These are phyloP conservation scores for Leishmania mexicana DNA, from an alignment of 208 protist genomes.

Conservation along the genomic window DNA sequence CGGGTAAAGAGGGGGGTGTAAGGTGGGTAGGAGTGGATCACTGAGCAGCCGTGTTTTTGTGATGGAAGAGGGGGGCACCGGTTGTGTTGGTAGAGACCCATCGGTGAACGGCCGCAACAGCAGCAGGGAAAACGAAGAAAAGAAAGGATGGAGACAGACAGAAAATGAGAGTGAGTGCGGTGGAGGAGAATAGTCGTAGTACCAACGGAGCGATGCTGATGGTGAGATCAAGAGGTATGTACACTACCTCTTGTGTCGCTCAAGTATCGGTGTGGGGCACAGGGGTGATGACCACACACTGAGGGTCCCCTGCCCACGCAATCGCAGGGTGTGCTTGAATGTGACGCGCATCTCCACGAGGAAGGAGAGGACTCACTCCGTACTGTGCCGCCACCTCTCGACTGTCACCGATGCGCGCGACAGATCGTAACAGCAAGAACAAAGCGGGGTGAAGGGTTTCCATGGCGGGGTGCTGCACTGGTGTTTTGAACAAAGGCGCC, in stretches of 20 bases:
- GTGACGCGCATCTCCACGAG: not conserved
- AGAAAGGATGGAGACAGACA: not conserved
- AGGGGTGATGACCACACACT: not conserved
- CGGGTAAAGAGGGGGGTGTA: not conserved
- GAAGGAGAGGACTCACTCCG: not conserved
- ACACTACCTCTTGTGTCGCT: not conserved
- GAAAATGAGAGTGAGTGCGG: not conserved
- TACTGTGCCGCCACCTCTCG: not conserved
- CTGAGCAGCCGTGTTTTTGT: not conserved
- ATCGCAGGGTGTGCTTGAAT: not conserved
- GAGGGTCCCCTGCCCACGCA: not conserved
- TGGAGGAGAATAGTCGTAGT: not conserved
- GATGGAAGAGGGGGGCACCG: not conserved
- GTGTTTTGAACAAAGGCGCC: not conserved
- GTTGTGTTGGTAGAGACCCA: not conserved
- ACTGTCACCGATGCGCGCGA: not conserved
- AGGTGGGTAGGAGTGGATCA: not conserved
- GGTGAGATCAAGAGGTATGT: not conserved
- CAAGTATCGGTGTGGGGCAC: not conserved
- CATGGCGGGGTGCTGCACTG: not conserved
- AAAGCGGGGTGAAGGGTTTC: not conserved
- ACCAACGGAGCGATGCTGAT: not conserved
- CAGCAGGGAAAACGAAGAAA: not conserved
- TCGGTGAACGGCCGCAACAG: not conserved
- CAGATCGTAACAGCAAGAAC: not conserved